A percentile compares a stretch with the other conserved stretches of the same genome.
Conservation (phyloP, 768 basidiomycete species). For the Rhizopogon roseolus region DNA sequence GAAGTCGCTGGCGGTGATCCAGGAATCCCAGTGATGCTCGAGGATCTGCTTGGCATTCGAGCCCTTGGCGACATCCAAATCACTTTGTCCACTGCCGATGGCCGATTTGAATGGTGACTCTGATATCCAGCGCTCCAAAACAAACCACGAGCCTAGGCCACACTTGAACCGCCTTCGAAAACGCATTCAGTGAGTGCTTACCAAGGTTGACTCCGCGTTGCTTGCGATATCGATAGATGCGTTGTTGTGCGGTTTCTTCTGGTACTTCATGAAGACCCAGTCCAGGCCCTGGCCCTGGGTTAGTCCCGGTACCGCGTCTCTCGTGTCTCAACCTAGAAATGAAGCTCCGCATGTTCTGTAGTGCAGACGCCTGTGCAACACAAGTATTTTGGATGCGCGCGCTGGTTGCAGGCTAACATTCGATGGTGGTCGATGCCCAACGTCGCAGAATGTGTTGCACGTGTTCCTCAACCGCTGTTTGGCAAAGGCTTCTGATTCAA, state of each 20-base stretch:
- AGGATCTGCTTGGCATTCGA: constrained; percentile 35
- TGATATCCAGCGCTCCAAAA: constrained; percentile 74
- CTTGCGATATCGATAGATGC: constrained; percentile 55
- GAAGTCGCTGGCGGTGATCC: constrained; percentile 52
- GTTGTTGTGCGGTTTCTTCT: neutral
- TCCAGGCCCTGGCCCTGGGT: neutral
- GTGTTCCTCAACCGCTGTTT: neutral
- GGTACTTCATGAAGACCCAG: neutral
- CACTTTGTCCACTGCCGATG: constrained; percentile 52
- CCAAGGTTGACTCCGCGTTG: constrained; percentile 84
- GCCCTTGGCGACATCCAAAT: constrained; percentile 65
- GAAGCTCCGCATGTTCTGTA: neutral
- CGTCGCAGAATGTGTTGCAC: neutral
- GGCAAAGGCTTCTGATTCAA: constrained; percentile 1
- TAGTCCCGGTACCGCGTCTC: neutral
- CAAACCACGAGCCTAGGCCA: constrained; percentile 67
- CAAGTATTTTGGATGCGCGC: neutral
- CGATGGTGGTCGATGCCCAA: neutral
- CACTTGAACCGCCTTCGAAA: constrained; percentile 5
- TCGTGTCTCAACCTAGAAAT: neutral
- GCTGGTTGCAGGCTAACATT: neutral
- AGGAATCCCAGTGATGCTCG: constrained; percentile 46
- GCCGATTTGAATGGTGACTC: constrained; percentile 54
- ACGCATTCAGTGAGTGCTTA: constrained; percentile 23
- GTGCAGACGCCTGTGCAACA: too few relatives aligned